Evolutionary conservation across 495 filamentous ascomycete genomes (phyloP).

Genomic region (Penicillium soppii): DNA sequence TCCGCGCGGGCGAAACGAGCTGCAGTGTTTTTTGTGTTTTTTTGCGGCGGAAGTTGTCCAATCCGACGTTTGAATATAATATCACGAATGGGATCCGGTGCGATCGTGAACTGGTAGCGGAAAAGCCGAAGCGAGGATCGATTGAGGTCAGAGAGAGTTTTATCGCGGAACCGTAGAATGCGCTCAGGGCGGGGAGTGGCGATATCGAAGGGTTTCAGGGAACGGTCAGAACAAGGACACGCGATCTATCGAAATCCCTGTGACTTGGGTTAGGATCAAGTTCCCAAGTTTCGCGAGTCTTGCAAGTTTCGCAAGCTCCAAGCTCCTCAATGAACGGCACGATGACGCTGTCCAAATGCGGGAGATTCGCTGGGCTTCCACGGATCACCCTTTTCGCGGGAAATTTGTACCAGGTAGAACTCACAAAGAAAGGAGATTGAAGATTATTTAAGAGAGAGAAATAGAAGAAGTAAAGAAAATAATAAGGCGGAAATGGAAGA

Average conservation of each 20-base stretch:
- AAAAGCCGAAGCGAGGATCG: neutral
- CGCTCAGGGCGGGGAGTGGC: constrained; percentile 8
- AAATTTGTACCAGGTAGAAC: too few relatives aligned
- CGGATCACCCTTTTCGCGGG: constrained; percentile 35
- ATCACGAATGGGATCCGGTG: neutral
- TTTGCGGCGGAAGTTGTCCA: neutral
- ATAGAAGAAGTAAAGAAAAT: too few relatives aligned
- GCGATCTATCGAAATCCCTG: too few relatives aligned
- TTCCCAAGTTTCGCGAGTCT: neutral
- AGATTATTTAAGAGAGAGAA: too few relatives aligned
- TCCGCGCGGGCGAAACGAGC: constrained; percentile 7
- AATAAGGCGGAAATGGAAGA: too few relatives aligned
- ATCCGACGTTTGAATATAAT: neutral
- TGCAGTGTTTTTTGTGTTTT: neutral
- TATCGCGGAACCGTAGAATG: constrained; percentile 8
- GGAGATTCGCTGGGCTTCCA: constrained; percentile 41
- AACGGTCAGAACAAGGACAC: too few relatives aligned
- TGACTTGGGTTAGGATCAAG: neutral
- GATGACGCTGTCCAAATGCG: constrained; percentile 37
- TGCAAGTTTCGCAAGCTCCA: too few relatives aligned
- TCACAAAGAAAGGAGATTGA: too few relatives aligned
- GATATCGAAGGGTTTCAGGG: neutral
- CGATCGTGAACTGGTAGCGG: neutral
- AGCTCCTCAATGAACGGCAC: constrained; percentile 30
- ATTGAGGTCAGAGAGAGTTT: constrained; percentile 2